Base-by-base conservation (phyloP, 371 early-diverging fungal species). In the Cokeromyces recurvatus region DNA sequence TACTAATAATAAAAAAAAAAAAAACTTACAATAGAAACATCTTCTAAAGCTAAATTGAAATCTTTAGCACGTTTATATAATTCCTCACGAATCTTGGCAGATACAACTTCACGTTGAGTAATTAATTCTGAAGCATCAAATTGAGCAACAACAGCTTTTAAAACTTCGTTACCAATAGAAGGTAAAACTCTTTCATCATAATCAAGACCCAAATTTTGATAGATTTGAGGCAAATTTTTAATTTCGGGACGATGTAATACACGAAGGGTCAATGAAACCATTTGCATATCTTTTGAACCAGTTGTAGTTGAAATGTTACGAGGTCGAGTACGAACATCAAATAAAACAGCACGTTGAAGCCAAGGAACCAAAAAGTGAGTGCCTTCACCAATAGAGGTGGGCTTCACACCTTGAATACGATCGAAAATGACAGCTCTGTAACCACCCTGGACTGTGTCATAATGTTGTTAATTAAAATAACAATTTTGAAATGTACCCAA, bases 121-220 rank as follows among this genome's bases (percentile, higher is more conserved):
- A 98, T 98, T 42, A 98, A 78, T 69, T 98, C 97, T 48, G 86
- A 78, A 44, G 98, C 97, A 69, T 97, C 95, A 65, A 95, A 98
- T 77, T 97, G 99, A 21, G 99, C 99, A n/a, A 98, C 97, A 44
- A 95, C 87, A 48, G 93, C 77, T 83, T 98, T 98, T 58, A 97
- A 79, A 23, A 98, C 97, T 76, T 98, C 99, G 77, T 98, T 98
- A 64, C 97, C 98, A 63, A 98, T 97, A 46, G 91, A 90, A 24
- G 98, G 98, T 54, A 98, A 78, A 17, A 97, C 97, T 55, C 97
- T 79, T 68, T 98, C 99, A 58, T 97, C 97, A 59, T 96, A 98
- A 68, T 98, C 99, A 46, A 82, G 58, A 38, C 99, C 99, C 43
- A 97, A 73, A 51, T 79, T 85, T 71, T 92, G 91, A 69, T 96